A percentile compares a stretch with the other conserved stretches of the same genome.
Evolutionary conservation across 2,329 filamentous ascomycete species (phyloP).

Genomic region (Exophiala mesophila): DNA sequence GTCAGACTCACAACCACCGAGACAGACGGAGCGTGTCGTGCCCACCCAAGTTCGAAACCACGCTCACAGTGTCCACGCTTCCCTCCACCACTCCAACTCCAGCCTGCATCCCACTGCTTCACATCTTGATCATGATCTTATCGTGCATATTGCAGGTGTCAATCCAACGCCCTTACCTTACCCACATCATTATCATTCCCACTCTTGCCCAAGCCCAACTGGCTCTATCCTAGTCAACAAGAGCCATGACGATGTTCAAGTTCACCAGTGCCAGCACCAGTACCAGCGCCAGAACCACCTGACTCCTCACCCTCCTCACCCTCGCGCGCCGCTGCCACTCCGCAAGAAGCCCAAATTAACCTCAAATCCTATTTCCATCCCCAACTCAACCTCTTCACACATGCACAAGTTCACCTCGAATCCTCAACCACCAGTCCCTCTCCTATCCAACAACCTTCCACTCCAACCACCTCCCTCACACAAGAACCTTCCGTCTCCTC

Average conservation of each 20-base stretch:
- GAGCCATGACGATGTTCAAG: too few species aligned
- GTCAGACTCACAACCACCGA: too few species aligned
- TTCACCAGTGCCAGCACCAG: too few species aligned
- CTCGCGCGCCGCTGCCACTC: slow-evolving; percentile 18
- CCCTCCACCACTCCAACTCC: slow-evolving; percentile 3
- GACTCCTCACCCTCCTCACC: slow-evolving; percentile 10
- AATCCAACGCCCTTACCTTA: slow-evolving; percentile 5
- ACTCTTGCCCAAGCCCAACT: background rate
- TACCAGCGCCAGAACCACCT: too few species aligned
- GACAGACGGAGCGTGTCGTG: too few species aligned
- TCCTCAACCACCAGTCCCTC: slow-evolving; percentile 5
- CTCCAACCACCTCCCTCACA: slow-evolving; percentile 14
- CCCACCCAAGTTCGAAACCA: too few species aligned
- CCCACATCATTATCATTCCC: slow-evolving; percentile 14
- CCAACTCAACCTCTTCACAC: slow-evolving; percentile 6
- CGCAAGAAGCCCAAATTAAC: slow-evolving; percentile 24
- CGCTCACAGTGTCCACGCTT: too few species aligned
- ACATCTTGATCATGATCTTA: slow-evolving; percentile 10
- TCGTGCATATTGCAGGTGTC: slow-evolving; percentile 7
- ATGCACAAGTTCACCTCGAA: slow-evolving; percentile 15
- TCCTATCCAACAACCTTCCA: slow-evolving; percentile 10
- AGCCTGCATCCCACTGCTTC: background rate
- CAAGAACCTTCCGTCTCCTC: slow-evolving; percentile 5
- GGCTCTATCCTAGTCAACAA: slow-evolving; percentile 2
- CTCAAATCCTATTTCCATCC: slow-evolving; percentile 1